Base-by-base conservation (phyloP, 371 early-diverging fungal species). In the Mucor sp. region DNA sequence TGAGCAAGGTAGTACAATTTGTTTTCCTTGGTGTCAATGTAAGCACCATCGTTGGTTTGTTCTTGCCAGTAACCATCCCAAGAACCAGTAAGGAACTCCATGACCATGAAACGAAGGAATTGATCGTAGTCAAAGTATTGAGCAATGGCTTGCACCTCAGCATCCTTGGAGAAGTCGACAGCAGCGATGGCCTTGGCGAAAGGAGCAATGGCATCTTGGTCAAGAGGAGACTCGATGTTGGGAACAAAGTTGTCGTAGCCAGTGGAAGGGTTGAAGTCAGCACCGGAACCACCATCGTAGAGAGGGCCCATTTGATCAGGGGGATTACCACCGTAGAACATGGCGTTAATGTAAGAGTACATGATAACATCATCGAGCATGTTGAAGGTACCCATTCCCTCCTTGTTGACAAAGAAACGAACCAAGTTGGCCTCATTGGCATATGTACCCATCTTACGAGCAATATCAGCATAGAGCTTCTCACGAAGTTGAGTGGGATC, bases 31-130 rank as follows among this genome's bases (percentile, higher is more conserved):
- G 75, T 72, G 53, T 85, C 87, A 47, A 81, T 81, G 71, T 85
- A 87, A 6, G 85, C 82, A 70, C 85, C 87, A 64, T 77, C 79
- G 62, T 87, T 87, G 60, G 83, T 83, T 62, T 84, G 85, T 47
- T 58, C 60, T 71, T 76, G 76, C 87, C 87, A 87, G 72, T 87
- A 87, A 17, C 76, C 87, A 60, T 87, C 87, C 87, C 87, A 87
- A 63, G 77, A 39, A 33, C 78, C 87, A 53, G 85, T 76, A 25
- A 85, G 75, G 75, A 79, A 87, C 64, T 87, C 87, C 62, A 85
- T 66, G 33, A 84, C 85, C 85, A 87, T 85, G 72, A 83, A 82
- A 27, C 87, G 84, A 48, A 87, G 65, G 65, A 81, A 81, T 23
- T 72, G 63, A 37, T 87, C 87, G 28, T 77, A 56, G 23, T 85